These are phyloP conservation scores for Leptomonas pyrrhocoris DNA, from an alignment of 208 protist species.

Conservation along the genomic window DNA sequence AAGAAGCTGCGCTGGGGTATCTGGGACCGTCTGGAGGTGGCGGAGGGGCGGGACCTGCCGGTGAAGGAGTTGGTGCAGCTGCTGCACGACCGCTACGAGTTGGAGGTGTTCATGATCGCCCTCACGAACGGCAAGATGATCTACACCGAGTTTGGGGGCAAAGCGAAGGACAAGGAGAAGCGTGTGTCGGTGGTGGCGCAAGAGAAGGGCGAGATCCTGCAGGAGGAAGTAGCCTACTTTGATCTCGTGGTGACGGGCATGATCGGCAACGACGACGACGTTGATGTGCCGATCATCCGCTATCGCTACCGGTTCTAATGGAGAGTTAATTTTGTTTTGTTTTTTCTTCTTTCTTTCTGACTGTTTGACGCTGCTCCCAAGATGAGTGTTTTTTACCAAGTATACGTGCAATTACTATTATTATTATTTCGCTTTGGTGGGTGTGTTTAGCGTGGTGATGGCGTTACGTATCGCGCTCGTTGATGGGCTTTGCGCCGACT, in stretches of 20 bases:
- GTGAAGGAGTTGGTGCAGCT: conserved; percentile 91
- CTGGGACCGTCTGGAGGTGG: conserved; percentile 97
- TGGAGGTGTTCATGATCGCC: conserved; percentile 94
- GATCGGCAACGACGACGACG: conserved; percentile 79
- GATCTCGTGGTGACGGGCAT: conserved; percentile 77
- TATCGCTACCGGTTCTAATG: conserved; percentile 46
- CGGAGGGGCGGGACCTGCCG: conserved; percentile 93
- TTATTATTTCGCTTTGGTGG: no score
- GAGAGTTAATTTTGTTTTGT: no score
- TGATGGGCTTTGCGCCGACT: no score
- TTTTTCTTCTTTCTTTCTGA: no score
- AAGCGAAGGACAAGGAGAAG: conserved; percentile 71
- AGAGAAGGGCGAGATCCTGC: conserved; percentile 58
- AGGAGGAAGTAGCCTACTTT: conserved; percentile 69
- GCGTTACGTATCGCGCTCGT: no score
- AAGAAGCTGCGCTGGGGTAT: conserved; percentile 86
- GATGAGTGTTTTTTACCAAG: no score
- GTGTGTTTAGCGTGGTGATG: no score
- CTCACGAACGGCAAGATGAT: conserved; percentile 86
- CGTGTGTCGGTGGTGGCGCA: conserved; percentile 61
- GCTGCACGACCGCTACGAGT: conserved; percentile 87
- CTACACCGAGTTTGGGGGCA: conserved; percentile 81
- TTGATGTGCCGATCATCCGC: conserved; percentile 83
- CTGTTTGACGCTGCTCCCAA: no score
- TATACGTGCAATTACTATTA: no score